Evolutionary conservation across 768 basidiomycete genomes (phyloP).

Genomic region (Boletus eberwhitei): DNA sequence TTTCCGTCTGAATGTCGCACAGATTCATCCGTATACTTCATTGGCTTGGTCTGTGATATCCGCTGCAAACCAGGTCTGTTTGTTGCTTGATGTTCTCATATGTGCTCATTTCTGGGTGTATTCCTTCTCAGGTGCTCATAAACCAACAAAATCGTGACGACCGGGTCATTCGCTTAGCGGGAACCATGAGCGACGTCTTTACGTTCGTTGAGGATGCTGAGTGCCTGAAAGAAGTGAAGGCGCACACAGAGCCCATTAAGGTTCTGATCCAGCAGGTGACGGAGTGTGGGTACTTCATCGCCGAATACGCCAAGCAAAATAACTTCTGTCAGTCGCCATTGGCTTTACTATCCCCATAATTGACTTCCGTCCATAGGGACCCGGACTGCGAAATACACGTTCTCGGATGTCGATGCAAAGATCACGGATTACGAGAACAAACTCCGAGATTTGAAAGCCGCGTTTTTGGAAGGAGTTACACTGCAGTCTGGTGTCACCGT

Average conservation of each 20-base stretch:
- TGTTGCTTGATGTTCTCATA: not conserved
- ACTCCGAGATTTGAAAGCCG: constrained; percentile 16
- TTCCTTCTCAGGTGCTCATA: constrained; percentile 10
- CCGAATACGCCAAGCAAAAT: constrained; percentile 17
- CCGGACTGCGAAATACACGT: constrained; percentile 14
- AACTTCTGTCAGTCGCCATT: constrained; percentile 13
- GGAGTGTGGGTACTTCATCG: constrained; percentile 25
- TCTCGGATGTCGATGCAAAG: constrained; percentile 18
- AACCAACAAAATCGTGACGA: constrained; percentile 18
- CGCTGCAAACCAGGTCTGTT: constrained; percentile 16
- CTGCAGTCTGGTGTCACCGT: constrained; percentile 17
- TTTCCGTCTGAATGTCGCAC: not conserved
- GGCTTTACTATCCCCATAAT: not conserved
- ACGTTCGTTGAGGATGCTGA: constrained; percentile 12
- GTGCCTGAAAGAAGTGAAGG: constrained; percentile 5
- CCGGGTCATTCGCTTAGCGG: constrained; percentile 17
- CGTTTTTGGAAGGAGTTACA: constrained; percentile 14
- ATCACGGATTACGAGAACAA: constrained; percentile 17
- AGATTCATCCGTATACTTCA: constrained; percentile 19
- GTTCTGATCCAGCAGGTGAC: constrained; percentile 20
- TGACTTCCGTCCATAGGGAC: constrained; percentile 10
- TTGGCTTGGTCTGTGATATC: constrained; percentile 24
- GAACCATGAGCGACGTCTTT: constrained; percentile 11
- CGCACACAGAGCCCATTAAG: constrained; percentile 6
- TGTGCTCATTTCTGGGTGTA: not conserved